A percentile compares a stretch with the other conserved stretches of the same genome.
These are phyloP conservation scores for Chlorella sp. DNA, from an alignment of 139 green algal genomes.

Conservation along the genomic window DNA sequence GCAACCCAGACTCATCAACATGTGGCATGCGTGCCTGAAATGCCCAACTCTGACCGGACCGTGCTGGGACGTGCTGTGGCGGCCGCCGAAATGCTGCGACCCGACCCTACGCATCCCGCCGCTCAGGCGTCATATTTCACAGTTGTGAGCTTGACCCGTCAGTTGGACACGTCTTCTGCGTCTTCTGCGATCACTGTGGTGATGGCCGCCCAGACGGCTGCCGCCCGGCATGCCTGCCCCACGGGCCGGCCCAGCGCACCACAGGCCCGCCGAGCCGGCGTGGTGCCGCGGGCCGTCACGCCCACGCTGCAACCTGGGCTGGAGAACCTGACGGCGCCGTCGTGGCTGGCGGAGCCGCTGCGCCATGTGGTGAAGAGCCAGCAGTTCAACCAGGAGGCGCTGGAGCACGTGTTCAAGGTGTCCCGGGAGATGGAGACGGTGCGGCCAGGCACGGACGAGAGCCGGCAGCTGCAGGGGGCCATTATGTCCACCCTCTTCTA, in stretches of 20 bases:
- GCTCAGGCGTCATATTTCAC: too few relatives aligned
- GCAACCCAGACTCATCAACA: too few relatives aligned
- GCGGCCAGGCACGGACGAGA: slow-evolving; percentile 62
- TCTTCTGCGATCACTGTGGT: too few relatives aligned
- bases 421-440: slow-evolving; percentile 78
- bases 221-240: too few relatives aligned
- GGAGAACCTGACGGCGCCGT: slow-evolving; percentile 21
- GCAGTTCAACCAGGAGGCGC: slow-evolving; percentile 86
- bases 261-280: background rate
- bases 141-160: too few relatives aligned
- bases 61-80: too few relatives aligned
- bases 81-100: too few relatives aligned
- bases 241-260: background rate
- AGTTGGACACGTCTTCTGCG: too few relatives aligned
- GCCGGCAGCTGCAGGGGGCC: slow-evolving; percentile 71
- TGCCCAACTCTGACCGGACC: too few relatives aligned
- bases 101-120: too few relatives aligned
- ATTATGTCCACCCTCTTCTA: slow-evolving; percentile 99
- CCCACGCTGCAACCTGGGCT: slow-evolving; percentile 27
- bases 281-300: background rate
- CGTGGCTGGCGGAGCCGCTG: slow-evolving; percentile 40
- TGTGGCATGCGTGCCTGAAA: too few relatives aligned
- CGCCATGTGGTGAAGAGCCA: slow-evolving; percentile 91
- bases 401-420: slow-evolving; percentile 90
- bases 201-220: too few relatives aligned